These are phyloP conservation scores for Macrocybe sp. DNA, from an alignment of 1,284 basidiomycete genomes.

Conservation along the genomic window DNA sequence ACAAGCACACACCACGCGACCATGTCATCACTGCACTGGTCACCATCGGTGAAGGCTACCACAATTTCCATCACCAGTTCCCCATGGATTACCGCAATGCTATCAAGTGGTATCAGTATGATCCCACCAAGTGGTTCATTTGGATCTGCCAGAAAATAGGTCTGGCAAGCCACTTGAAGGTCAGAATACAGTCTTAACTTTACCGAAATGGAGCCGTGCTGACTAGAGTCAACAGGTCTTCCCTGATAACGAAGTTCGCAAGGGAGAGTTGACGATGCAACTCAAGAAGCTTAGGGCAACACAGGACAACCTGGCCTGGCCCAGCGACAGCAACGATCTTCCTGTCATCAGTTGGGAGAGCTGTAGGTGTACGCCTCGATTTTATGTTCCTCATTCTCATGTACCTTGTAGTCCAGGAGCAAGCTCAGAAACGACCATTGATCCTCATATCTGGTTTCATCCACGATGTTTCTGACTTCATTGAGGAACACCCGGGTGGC, in stretches of 20 bases:
- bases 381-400: conserved; percentile 4
- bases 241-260: conserved; percentile 91
- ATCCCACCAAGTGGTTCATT: conserved; percentile 93
- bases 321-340: conserved; percentile 67
- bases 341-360: conserved; percentile 85
- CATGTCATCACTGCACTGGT: conserved; percentile 84
- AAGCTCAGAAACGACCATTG: conserved; percentile 71
- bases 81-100: conserved; percentile 94
- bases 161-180: conserved; percentile 83
- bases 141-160: conserved; percentile 59
- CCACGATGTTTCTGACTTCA: conserved; percentile 83
- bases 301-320: conserved; percentile 75
- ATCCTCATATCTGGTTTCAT: conserved; percentile 88
- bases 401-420: conserved; percentile 58
- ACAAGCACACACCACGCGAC: conserved; percentile 92
- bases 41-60: conserved; percentile 92
- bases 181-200: conserved; percentile 15
- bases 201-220: neutral
- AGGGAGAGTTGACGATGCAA: conserved; percentile 92
- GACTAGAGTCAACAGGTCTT: conserved; percentile 44
- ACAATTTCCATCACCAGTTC: conserved; percentile 96
- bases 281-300: conserved; percentile 76
- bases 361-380: conserved; percentile 46
- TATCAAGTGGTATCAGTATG: conserved; percentile 90
- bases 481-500: conserved; percentile 85